phyloP scores from a whole-genome alignment of 345 rosid species.

The Citrus trifoliata region DNA sequence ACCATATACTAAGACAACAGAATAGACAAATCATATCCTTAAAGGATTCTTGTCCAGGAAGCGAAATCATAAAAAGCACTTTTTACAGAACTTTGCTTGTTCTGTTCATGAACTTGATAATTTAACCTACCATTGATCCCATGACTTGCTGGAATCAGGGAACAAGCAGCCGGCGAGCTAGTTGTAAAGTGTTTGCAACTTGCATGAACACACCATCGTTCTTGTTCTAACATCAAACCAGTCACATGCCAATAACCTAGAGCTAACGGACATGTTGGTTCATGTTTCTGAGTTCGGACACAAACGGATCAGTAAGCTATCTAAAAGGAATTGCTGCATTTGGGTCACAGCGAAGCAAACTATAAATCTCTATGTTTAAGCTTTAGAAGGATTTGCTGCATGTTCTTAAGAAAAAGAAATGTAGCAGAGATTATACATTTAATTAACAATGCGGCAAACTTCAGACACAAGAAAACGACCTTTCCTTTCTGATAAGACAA shows the following conservation, averaged over 20 bases:
- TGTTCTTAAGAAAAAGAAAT: too few species aligned
- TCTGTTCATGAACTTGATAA: slow-evolving; percentile 5
- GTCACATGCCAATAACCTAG: background rate
- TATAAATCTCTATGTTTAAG: too few species aligned
- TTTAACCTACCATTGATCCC: background rate
- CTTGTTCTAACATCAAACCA: background rate
- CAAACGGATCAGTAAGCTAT: background rate
- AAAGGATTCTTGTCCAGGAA: slow-evolving; percentile 8
- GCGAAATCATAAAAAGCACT: background rate
- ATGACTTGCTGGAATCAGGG: background rate
- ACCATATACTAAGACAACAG: background rate
- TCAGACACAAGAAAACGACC: background rate
- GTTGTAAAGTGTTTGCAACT: slow-evolving; percentile 1
- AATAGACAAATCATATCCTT: slow-evolving; percentile 12
- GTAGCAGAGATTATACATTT: background rate
- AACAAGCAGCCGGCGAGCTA: background rate
- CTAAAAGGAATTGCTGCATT: background rate
- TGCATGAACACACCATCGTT: background rate
- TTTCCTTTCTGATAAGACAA: background rate
- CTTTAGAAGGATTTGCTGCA: too few species aligned
- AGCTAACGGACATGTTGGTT: slow-evolving; percentile 9
- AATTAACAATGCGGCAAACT: background rate
- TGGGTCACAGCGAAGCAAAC: too few species aligned
- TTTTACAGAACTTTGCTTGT: background rate
- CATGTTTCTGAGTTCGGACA: slow-evolving; percentile 3